Percentiles rank a stretch among this genome's conserved stretches.
Evolutionary conservation across 176 grass and related monocot species (phyloP).

Genomic region (Olyra latifolia): DNA sequence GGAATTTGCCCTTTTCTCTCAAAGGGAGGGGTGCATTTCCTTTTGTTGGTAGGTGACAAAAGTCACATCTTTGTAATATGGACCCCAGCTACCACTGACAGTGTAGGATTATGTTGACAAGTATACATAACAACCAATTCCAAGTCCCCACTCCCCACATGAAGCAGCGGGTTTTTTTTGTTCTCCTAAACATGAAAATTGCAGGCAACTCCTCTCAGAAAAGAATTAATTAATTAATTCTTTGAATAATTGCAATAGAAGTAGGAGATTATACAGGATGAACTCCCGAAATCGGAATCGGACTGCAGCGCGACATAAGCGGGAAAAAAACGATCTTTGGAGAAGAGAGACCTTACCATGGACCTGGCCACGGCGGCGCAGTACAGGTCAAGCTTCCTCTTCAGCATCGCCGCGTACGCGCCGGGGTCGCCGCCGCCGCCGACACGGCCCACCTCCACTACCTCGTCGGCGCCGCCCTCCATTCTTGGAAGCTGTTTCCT

Average conservation of each 20-base stretch:
- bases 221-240: background rate
- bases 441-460: constrained; percentile 38
- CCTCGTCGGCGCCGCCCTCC: constrained; percentile 31
- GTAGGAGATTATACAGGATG: background rate
- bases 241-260: background rate
- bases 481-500: constrained; percentile 25
- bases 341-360: constrained; percentile 41
- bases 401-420: constrained; percentile 57
- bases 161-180: background rate
- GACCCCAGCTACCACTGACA: background rate
- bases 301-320: background rate
- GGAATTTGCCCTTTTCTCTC: background rate
- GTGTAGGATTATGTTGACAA: background rate
- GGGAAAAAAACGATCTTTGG: background rate
- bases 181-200: background rate
- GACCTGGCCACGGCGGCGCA: constrained; percentile 82
- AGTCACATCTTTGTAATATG: background rate
- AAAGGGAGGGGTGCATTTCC: background rate
- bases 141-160: background rate
- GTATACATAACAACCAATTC: background rate
- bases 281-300: background rate
- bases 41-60: background rate
- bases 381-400: constrained; percentile 78
- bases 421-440: constrained; percentile 38
- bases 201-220: background rate